Base-by-base conservation (phyloP, 179 eudicot species). In the Spinacia oleracea region DNA sequence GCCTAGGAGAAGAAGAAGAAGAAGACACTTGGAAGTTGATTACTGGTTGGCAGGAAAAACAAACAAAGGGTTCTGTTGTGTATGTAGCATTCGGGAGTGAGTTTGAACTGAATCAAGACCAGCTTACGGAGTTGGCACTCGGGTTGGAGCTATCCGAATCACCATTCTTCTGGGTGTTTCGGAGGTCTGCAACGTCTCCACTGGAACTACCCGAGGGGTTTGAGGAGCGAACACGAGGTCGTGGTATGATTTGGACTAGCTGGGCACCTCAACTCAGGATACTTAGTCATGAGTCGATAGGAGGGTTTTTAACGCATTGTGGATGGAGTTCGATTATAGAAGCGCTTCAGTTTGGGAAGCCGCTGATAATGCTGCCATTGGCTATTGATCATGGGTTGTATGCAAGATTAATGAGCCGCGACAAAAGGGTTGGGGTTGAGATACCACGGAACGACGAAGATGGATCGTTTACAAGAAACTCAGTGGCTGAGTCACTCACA, bases 201-300 rank as follows among this genome's bases (percentile, higher is more conserved):
- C 45, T 59, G 31, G 66, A 51, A 40, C 77, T 88, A 32, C 92
- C 87, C 2, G 81, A 80, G 14, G 86, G 91, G 56, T 86, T 88
- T 12, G 73, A 80, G 74, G 87, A 86, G 48, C 74, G 88, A 51
- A 81, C 78, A 0, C 35, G 56, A 21, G 86, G 74, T 0, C 74
- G 78, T 43, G 89, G 89, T 14, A 9, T 88, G 25, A 83, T 88
- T 21, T 84, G 79, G 78, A 85, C 66, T 71, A 80, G 78, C 15
- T 88, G 91, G 91, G 90, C 76, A 18, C 91, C 91, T 70, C 91
- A 90, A 45, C 77, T 79, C 0, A 74, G 69, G 82, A 83, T 90
- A 77, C 73, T 90, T 32, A 73, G 80, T 53, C 90, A 90, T 62
- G 70, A 59, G 9, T 88, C 93, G 3, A 79, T 87, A 10, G 93